These are phyloP conservation scores for Chlorella vulgaris DNA, from an alignment of 139 green algal genomes.

Conservation along the genomic window DNA sequence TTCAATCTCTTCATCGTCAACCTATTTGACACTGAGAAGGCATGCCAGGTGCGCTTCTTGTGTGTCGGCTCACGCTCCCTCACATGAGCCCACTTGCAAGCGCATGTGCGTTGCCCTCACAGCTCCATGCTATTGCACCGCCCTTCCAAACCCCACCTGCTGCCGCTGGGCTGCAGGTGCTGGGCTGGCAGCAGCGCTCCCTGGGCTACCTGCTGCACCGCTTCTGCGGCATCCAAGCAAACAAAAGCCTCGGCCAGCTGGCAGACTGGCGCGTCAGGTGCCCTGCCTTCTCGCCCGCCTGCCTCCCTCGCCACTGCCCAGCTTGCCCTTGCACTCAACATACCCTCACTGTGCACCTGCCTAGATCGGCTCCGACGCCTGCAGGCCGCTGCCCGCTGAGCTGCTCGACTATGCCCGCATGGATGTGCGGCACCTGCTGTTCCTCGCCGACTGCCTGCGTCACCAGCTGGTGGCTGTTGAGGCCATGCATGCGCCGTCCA, in stretches of 20 bases:
- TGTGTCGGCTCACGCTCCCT: background rate
- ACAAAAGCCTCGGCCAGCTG: constrained; percentile 59
- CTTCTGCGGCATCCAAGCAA: constrained; percentile 51
- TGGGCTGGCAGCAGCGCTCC: constrained; percentile 54
- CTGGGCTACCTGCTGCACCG: constrained; percentile 38
- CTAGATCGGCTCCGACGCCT: background rate
- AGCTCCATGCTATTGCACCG: background rate
- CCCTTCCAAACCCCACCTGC: background rate
- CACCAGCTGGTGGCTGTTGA: constrained; percentile 45
- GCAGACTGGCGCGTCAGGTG: constrained; percentile 68
- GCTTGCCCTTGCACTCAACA: background rate
- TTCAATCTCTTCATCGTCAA: constrained; percentile 78
- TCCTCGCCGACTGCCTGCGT: constrained; percentile 62
- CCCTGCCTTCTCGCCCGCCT: background rate
- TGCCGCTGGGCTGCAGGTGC: constrained; percentile 44
- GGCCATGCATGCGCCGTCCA: background rate
- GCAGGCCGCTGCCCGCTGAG: constrained; percentile 62
- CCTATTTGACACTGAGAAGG: constrained; percentile 84
- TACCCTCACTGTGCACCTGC: background rate
- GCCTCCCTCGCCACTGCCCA: background rate
- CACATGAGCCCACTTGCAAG: no score
- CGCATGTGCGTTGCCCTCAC: no score
- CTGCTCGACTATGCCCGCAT: constrained; percentile 70
- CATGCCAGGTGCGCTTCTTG: constrained; percentile 50
- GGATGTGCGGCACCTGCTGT: constrained; percentile 80